Conservation (phyloP, 2,329 filamentous ascomycete genomes). For the Aureobasidium sp. region DNA sequence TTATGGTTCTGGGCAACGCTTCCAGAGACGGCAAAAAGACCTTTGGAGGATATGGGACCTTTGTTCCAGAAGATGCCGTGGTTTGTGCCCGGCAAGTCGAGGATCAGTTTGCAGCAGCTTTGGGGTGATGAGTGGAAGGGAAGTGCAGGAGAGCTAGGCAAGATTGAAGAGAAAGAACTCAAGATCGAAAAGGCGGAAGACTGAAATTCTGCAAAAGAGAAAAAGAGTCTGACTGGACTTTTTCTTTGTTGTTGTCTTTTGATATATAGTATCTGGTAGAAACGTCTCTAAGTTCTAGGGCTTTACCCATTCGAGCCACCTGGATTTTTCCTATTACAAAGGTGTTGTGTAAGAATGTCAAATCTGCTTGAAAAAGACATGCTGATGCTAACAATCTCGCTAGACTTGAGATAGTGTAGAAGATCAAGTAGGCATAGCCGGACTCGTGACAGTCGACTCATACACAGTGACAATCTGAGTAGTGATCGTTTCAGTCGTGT, state of each 20-base stretch:
- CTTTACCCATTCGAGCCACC: too few relatives aligned
- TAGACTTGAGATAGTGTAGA: background rate
- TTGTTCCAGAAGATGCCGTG: conserved; percentile 22
- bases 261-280: too few relatives aligned
- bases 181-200: background rate
- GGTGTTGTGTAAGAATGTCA: too few relatives aligned
- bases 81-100: conserved; percentile 21
- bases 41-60: conserved; percentile 24
- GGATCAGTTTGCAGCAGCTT: background rate
- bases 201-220: too few relatives aligned
- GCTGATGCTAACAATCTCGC: too few relatives aligned
- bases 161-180: background rate
- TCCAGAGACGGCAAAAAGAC: conserved; percentile 61
- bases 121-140: background rate
- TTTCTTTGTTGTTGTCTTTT: too few relatives aligned
- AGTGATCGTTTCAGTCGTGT: background rate
- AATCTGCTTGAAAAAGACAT: too few relatives aligned
- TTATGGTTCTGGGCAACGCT: conserved; percentile 54
- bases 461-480: background rate
- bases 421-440: background rate
- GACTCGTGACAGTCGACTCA: background rate
- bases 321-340: too few relatives aligned
- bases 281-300: too few relatives aligned
- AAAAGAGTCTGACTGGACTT: too few relatives aligned
- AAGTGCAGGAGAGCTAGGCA: background rate